These are phyloP conservation scores for Calonectria hawksworthii DNA, from an alignment of 2,329 filamentous ascomycete species.

Conservation along the genomic window DNA sequence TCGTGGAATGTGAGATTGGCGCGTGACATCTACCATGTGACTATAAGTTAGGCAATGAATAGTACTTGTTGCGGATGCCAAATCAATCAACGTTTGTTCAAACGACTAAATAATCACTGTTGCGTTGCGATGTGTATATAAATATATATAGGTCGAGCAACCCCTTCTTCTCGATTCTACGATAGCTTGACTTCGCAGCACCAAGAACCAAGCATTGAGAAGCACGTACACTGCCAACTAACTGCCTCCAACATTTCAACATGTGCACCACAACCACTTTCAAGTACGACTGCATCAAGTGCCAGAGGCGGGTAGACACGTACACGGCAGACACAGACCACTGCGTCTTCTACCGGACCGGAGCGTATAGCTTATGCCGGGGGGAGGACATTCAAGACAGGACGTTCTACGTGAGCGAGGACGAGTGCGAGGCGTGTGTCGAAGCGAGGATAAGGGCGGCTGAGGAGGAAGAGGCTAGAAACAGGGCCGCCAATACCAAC, in stretches of 20 bases:
- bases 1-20: neutral
- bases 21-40: neutral
- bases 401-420: constrained; percentile 25
- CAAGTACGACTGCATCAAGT: constrained; percentile 4
- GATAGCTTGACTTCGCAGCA: neutral
- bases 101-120: neutral
- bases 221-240: neutral
- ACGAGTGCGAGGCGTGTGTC: constrained; percentile 30
- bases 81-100: neutral
- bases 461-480: constrained; percentile 11
- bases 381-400: constrained; percentile 6
- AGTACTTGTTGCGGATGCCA: neutral
- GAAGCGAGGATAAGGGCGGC: constrained; percentile 23
- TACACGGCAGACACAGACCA: neutral
- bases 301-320: constrained; percentile 6
- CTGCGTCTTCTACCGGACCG: constrained; percentile 10
- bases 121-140: neutral
- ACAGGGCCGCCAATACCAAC: neutral
- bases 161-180: neutral
- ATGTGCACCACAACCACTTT: neutral
- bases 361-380: constrained; percentile 11
- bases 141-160: neutral
- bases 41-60: neutral
- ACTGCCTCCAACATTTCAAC: neutral
- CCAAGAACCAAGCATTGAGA: neutral